A percentile compares a stretch with the other conserved stretches of the same genome.
These are phyloP conservation scores for Tuber umbilicatum DNA, from an alignment of 495 filamentous ascomycete genomes.

Conservation along the genomic window DNA sequence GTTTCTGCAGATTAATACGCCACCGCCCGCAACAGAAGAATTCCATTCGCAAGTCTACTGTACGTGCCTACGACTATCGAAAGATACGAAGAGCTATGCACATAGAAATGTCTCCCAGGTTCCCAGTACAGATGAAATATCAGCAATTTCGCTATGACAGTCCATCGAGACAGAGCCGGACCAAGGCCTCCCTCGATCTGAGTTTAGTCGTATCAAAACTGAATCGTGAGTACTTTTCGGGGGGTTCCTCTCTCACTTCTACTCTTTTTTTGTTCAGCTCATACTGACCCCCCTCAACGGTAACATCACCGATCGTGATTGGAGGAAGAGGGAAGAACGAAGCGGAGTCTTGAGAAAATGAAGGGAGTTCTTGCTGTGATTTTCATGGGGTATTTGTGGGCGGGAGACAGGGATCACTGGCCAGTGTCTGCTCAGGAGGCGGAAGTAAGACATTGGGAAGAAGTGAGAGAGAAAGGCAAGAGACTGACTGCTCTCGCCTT, in stretches of 20 bases:
- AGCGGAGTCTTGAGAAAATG: neutral
- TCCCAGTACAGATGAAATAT: conserved; percentile 13
- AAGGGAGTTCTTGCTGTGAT: neutral
- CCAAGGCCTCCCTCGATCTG: neutral
- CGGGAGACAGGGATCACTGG: neutral
- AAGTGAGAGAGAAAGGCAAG: neutral
- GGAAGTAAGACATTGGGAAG: neutral
- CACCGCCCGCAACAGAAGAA: conserved; percentile 33
- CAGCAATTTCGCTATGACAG: conserved; percentile 1
- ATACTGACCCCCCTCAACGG: conserved; percentile 25
- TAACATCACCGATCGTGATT: conserved; percentile 32
- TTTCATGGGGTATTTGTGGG: neutral
- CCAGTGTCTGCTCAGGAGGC: neutral
- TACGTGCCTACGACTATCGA: neutral
- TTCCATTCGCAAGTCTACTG: conserved; percentile 7
- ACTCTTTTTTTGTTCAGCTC: conserved; percentile 4
- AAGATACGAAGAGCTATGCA: neutral
- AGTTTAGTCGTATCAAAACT: conserved; percentile 20
- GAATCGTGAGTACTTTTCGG: conserved; percentile 22
- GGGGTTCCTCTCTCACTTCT: conserved; percentile 19
- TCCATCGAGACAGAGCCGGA: conserved; percentile 20
- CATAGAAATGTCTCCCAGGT: neutral
- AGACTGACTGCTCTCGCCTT: neutral
- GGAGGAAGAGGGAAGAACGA: neutral
- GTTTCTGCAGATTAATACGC: conserved; percentile 32